Percentiles rank a stretch among this genome's conserved stretches.
Evolutionary conservation across 2,329 filamentous ascomycete species (phyloP).

Genomic region (Fusarium bulbicola): DNA sequence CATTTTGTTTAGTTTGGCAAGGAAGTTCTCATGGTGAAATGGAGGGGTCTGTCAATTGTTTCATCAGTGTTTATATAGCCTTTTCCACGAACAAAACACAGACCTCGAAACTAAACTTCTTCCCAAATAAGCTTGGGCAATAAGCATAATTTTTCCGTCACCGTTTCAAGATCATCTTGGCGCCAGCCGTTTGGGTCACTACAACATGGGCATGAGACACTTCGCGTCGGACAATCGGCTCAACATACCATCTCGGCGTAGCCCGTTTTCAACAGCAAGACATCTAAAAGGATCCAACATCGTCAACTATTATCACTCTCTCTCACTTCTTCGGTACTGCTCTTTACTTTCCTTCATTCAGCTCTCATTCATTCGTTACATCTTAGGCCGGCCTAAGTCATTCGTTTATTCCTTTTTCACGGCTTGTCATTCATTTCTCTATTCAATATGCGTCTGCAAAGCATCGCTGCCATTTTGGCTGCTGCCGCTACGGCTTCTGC

Average conservation of each 20-base stretch:
- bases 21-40: not conserved
- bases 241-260: not conserved
- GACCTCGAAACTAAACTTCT: not conserved
- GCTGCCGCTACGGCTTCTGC: slow-evolving; percentile 36
- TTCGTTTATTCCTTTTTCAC: not conserved
- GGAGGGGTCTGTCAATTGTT: not conserved
- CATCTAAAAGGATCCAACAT: not conserved
- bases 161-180: not conserved
- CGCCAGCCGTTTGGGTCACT: not conserved
- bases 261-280: not conserved
- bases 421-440: not conserved
- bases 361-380: not conserved
- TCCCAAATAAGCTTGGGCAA: not conserved
- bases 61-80: not conserved
- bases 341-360: not conserved
- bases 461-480: slow-evolving; percentile 21
- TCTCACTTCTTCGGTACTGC: not conserved
- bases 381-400: slow-evolving; percentile 10
- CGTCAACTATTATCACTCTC: not conserved
- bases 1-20: not conserved
- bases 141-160: slow-evolving; percentile 1
- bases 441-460: not conserved
- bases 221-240: not conserved
- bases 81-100: not conserved
- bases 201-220: not conserved